Evolutionary conservation across 2,329 filamentous ascomycete species (phyloP), one percentile per base, ranked within the genome.

Genomic region (Beauveria caledonica): DNA sequence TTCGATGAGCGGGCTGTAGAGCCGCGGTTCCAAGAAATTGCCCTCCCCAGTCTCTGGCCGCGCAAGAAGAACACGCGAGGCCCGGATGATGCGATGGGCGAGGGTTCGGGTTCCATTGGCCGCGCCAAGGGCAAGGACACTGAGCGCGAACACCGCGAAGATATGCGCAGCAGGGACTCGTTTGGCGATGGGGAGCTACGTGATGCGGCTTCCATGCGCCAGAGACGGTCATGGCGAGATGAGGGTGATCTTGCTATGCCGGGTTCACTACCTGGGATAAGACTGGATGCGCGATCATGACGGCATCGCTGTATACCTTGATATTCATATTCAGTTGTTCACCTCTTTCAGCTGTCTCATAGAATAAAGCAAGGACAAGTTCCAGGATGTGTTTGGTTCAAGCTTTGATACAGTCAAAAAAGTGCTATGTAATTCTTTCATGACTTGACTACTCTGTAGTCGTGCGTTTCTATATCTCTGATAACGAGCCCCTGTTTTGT

Each of bases 1-100:
- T 93, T 95, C 71, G 90, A 94, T 71, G 90, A 94, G 69, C 84
- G 90, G 51, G 89, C 86, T 63, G 90, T 95, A 7, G 90, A 94
- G 73, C 90, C 90, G 2, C 83, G 89, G 27, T 94, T 94, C 72
- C 90, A 94, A 71, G 89, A 94, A 70, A 93, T 94, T 64, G 88
- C 89, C 0, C 78, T 95, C 9, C 90, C 90, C 0, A 91, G 85
- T 66, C 71, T 94, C 62, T 95, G 90, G 90, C 90, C 90, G 1
- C 78, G 89, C 51, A 93, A 92, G 77, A 88, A 86, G 76, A 95
- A 92, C 66, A 92, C 90, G 0, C 78, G 90, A 27, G 89, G 88
- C 5, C 87, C 87, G 1, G 86, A 87, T 21, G 85, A 87, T 23
- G 73, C 74, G 3, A 72, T 80, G 33, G 73, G 77, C 5, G 80